Conservation (phyloP, 2,329 filamentous ascomycete genomes). For the Phaeosphaeriaceae sp. region DNA sequence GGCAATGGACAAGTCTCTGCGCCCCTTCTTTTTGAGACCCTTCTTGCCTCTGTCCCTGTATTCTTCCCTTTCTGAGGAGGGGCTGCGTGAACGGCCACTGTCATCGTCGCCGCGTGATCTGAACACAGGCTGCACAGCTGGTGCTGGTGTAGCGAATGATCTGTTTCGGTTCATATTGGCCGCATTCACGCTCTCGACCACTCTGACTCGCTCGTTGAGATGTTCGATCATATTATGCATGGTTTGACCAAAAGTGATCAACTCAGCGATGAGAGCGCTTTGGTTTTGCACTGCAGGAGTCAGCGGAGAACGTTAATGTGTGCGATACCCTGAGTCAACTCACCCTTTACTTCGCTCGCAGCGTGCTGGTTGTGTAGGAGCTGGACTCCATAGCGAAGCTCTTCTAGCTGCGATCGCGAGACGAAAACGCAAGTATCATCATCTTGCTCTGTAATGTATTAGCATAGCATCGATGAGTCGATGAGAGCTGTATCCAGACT, state of each 20-base stretch:
- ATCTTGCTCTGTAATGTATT: background rate
- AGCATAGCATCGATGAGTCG: no score
- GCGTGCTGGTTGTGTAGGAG: background rate
- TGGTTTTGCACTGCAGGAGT: slow-evolving; percentile 2
- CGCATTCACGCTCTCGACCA: background rate
- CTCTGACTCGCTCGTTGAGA: slow-evolving; percentile 82
- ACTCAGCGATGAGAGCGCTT: background rate
- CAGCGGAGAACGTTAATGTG: background rate
- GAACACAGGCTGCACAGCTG: background rate
- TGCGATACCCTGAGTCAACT: background rate
- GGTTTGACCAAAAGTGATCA: slow-evolving; percentile 1
- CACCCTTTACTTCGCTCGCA: background rate
- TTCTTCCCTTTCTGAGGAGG: slow-evolving; percentile 1
- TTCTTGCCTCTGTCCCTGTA: background rate
- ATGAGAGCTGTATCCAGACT: no score
- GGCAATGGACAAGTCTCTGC: slow-evolving; percentile 18
- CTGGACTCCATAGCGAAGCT: background rate
- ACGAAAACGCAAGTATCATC: background rate
- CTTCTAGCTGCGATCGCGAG: background rate
- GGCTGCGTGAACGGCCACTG: background rate
- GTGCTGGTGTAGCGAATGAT: background rate
- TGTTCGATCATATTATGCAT: background rate
- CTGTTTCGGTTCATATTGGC: no score
- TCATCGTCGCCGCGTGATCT: background rate
- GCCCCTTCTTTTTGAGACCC: slow-evolving; percentile 5